Evolutionary conservation across 2,329 filamentous ascomycete genomes (phyloP).

Genomic region (Calonectria multiphialidica): DNA sequence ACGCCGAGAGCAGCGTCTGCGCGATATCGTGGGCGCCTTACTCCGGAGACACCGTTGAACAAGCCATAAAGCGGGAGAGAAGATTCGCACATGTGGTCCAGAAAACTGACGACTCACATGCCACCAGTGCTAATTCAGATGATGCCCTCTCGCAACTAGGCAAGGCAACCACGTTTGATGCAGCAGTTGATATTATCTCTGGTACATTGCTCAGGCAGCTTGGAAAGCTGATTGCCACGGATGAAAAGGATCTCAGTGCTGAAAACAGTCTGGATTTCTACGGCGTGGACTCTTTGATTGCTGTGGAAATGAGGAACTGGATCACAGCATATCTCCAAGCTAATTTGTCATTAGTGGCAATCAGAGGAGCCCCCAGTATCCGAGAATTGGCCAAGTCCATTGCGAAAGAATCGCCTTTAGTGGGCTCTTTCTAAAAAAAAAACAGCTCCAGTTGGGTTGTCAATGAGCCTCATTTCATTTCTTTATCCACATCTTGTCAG

Average conservation of each 20-base stretch:
- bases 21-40: neutral
- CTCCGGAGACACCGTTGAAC: neutral
- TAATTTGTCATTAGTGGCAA: neutral
- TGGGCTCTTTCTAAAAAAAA: neutral
- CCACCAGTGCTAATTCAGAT: neutral
- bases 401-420: neutral
- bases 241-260: neutral
- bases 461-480: no score
- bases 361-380: neutral
- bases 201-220: neutral
- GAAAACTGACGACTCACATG: neutral
- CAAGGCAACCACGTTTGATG: neutral
- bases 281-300: neutral
- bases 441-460: no score
- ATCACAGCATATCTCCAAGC: neutral
- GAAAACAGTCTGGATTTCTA: neutral
- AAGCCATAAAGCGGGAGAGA: neutral
- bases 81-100: neutral
- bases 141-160: neutral
- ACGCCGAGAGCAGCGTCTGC: neutral
- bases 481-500: no score
- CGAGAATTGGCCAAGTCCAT: neutral
- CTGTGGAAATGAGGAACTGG: neutral
- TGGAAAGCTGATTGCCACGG: neutral
- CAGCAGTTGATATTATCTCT: neutral